These are phyloP conservation scores for Holtermanniella nyarrowii DNA, from an alignment of 768 basidiomycete species.

Conservation along the genomic window DNA sequence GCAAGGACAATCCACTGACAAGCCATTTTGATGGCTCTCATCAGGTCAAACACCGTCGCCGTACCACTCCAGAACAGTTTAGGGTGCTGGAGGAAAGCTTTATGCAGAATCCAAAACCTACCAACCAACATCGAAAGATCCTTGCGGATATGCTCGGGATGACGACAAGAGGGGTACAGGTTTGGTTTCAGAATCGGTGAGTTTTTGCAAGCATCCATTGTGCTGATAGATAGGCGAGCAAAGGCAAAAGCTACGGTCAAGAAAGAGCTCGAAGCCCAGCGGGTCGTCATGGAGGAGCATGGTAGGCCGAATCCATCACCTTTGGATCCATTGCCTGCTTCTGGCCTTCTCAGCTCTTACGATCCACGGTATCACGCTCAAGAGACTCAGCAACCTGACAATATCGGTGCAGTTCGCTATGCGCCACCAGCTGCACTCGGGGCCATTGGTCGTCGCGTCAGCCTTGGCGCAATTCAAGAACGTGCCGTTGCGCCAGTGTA, in stretches of 20 bases:
- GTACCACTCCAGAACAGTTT: conserved; percentile 80
- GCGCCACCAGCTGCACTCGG: background rate
- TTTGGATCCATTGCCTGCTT: background rate
- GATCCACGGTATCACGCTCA: background rate
- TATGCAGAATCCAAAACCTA: conserved; percentile 81
- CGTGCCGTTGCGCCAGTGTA: too few species aligned
- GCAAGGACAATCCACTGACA: conserved; percentile 38
- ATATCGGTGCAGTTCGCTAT: background rate
- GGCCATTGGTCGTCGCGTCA: background rate
- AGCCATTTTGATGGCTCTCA: conserved; percentile 49
- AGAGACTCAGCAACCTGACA: background rate
- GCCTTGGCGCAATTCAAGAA: background rate
- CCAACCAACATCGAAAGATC: conserved; percentile 58
- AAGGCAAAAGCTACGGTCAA: background rate
- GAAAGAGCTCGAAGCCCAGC: background rate
- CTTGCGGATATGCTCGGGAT: conserved; percentile 77
- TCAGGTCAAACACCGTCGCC: conserved; percentile 85
- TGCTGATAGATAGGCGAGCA: background rate
- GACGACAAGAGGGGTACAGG: conserved; percentile 92
- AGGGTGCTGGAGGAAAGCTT: conserved; percentile 81
- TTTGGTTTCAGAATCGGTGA: conserved; percentile 46
- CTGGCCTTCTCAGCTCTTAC: background rate
- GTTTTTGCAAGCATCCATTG: background rate
- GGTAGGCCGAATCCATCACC: conserved; percentile 23
- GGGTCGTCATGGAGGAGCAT: conserved; percentile 18